Percentiles rank a stretch among this genome's conserved stretches.
Conservation (phyloP, 495 filamentous ascomycete genomes). For the Penicillium pancosmium region DNA sequence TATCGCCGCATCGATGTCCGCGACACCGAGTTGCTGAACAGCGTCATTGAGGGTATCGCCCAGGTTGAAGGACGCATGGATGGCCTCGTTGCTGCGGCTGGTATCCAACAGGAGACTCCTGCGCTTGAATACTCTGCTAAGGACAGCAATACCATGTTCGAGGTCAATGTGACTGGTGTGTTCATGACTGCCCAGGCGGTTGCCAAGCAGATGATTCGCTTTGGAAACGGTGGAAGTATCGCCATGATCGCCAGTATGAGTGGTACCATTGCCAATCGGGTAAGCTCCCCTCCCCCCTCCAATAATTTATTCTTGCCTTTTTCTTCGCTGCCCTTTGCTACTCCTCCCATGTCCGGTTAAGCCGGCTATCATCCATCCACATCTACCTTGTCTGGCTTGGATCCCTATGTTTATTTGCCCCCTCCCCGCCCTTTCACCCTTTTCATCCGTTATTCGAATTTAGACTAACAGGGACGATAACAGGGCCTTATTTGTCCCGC, state of each 20-base stretch:
- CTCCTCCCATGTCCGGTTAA: not conserved
- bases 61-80: slow-evolving; percentile 72
- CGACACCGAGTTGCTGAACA: slow-evolving; percentile 69
- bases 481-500: slow-evolving; percentile 74
- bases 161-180: slow-evolving; percentile 75
- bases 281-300: slow-evolving; percentile 35
- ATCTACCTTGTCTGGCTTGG: not conserved
- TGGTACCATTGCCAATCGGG: slow-evolving; percentile 67
- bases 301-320: not conserved
- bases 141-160: slow-evolving; percentile 72
- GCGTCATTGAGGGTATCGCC: slow-evolving; percentile 68
- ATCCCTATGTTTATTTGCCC: not conserved
- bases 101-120: slow-evolving; percentile 69
- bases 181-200: slow-evolving; percentile 74
- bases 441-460: not conserved
- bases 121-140: slow-evolving; percentile 70
- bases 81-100: slow-evolving; percentile 76
- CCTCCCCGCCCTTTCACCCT: not conserved
- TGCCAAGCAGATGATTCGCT: slow-evolving; percentile 75
- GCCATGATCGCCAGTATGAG: slow-evolving; percentile 76
- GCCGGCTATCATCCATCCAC: too few relatives aligned
- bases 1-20: slow-evolving; percentile 88
- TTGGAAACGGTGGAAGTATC: slow-evolving; percentile 71
- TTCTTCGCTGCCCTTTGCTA: slow-evolving; percentile 1
- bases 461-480: not conserved